phyloP scores from a whole-genome alignment of 768 basidiomycete genomes.

The Nidula microcarpa region DNA sequence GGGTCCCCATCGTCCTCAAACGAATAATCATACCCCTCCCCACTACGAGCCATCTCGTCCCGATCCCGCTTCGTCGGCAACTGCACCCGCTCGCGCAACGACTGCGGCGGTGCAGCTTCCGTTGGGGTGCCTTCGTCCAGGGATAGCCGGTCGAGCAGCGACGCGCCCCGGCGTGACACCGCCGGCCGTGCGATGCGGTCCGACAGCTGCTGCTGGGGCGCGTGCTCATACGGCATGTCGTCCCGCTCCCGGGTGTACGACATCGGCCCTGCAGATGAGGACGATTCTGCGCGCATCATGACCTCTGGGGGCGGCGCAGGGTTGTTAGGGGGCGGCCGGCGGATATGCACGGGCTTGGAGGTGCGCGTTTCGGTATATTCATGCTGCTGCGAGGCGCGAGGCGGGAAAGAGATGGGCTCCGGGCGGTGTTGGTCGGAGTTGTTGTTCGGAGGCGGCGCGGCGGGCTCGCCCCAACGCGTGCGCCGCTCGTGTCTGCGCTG shows the following conservation, averaged over 20 bases:
- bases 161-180: constrained; percentile 10
- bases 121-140: constrained; percentile 13
- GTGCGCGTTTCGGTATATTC: no score
- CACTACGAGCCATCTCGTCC: constrained; percentile 22
- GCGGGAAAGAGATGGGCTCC: no score
- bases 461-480: no score
- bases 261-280: constrained; percentile 6
- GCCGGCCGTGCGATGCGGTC: constrained; percentile 9
- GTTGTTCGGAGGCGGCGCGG: no score
- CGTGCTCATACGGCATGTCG: not conserved
- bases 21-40: constrained; percentile 10
- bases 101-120: constrained; percentile 11
- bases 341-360: no score
- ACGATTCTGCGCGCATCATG: constrained; percentile 3
- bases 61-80: constrained; percentile 37
- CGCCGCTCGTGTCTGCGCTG: no score
- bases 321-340: no score
- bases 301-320: no score
- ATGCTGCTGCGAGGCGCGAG: no score
- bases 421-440: no score
- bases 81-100: constrained; percentile 33
- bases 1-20: constrained; percentile 25
- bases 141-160: constrained; percentile 31
- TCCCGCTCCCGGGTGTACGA: constrained; percentile 1
- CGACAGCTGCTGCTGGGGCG: constrained; percentile 1